These are phyloP conservation scores for Rhizophora mangle DNA, from an alignment of 345 rosid genomes.

Conservation along the genomic window DNA sequence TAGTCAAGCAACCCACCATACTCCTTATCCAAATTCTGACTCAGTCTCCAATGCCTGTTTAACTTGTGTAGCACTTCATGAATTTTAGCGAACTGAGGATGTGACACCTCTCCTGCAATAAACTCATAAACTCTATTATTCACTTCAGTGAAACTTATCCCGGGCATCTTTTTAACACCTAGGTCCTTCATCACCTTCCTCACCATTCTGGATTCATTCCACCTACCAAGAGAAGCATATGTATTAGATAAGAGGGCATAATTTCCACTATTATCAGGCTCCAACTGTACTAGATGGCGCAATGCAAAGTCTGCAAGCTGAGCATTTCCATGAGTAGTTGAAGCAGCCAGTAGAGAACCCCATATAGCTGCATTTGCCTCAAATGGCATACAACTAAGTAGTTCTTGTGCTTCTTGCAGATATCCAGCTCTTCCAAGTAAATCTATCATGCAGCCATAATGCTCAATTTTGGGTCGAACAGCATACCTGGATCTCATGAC, in stretches of 20 bases:
- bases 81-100: slow-evolving; percentile 40
- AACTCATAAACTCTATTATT: slow-evolving; percentile 46
- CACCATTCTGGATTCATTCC: slow-evolving; percentile 54
- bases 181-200: slow-evolving; percentile 60
- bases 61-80: slow-evolving; percentile 36
- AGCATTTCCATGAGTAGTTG: slow-evolving; percentile 51
- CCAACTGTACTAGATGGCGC: slow-evolving; percentile 49
- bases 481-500: slow-evolving; percentile 41
- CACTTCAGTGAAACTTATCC: slow-evolving; percentile 62
- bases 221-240: slow-evolving; percentile 54
- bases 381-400: slow-evolving; percentile 53
- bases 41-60: slow-evolving; percentile 35
- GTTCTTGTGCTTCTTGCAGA: slow-evolving; percentile 53
- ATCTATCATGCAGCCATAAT: slow-evolving; percentile 73
- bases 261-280: slow-evolving; percentile 77
- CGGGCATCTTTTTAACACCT: slow-evolving; percentile 59
- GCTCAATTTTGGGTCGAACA: slow-evolving; percentile 56
- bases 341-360: slow-evolving; percentile 79
- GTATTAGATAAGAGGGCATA: slow-evolving; percentile 59
- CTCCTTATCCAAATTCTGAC: slow-evolving; percentile 17
- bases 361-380: slow-evolving; percentile 68
- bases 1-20: slow-evolving; percentile 14
- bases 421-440: slow-evolving; percentile 63
- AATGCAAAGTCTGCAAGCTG: slow-evolving; percentile 59
- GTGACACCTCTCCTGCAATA: slow-evolving; percentile 47